These are phyloP conservation scores for Mycosphaerella arachidis DNA, from an alignment of 2,329 filamentous ascomycete genomes.

Conservation along the genomic window DNA sequence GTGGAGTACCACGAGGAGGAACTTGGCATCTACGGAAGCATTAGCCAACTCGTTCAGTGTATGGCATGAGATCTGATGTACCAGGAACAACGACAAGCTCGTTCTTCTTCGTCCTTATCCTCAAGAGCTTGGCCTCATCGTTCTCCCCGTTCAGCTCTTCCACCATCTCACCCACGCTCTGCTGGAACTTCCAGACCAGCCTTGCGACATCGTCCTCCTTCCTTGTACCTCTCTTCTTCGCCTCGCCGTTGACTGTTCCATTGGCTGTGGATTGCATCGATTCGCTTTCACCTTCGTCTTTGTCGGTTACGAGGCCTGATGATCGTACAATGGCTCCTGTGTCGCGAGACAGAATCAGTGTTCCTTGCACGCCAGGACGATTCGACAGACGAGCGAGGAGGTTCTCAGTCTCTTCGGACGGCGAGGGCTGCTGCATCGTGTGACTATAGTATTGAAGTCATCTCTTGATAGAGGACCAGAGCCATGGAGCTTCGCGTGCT, in stretches of 20 bases:
- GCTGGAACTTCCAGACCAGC: constrained; percentile 72
- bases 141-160: constrained; percentile 69
- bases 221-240: constrained; percentile 39
- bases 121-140: constrained; percentile 72
- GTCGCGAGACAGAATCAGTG: constrained; percentile 67
- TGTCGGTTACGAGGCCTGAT: constrained; percentile 62
- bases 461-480: neutral
- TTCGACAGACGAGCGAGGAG: constrained; percentile 66
- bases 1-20: constrained; percentile 73
- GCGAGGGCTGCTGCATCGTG: constrained; percentile 31
- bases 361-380: constrained; percentile 74
- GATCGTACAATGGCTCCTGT: constrained; percentile 71
- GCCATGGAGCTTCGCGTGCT: neutral
- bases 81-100: constrained; percentile 76
- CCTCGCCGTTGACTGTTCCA: constrained; percentile 16
- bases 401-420: constrained; percentile 56
- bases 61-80: constrained; percentile 25
- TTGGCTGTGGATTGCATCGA: constrained; percentile 27
- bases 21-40: constrained; percentile 57
- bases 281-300: constrained; percentile 48
- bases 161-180: constrained; percentile 64
- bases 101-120: constrained; percentile 77
- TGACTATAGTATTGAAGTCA: neutral
- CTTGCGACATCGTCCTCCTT: constrained; percentile 66
- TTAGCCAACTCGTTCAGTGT: neutral